phyloP scores from a whole-genome alignment of 306 rosid species.

The Myrica gale region DNA sequence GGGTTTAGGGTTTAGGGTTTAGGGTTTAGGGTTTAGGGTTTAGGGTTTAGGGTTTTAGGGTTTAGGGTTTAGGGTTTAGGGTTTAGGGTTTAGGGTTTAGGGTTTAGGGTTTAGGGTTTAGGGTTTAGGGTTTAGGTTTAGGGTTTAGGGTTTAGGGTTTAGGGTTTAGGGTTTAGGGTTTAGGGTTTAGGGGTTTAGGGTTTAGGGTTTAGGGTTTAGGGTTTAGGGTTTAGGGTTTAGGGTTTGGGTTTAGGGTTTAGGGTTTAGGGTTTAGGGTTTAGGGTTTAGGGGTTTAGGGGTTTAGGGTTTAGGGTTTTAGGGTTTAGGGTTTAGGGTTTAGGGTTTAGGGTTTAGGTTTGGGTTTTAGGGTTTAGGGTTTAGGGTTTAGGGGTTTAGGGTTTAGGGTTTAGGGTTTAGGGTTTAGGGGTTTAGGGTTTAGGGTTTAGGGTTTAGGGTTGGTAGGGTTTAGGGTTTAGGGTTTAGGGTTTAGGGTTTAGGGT shows the following conservation, averaged over 20 bases:
- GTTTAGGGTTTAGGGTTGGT: conserved; percentile 18
- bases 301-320: conserved; percentile 3
- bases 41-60: neutral
- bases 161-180: neutral
- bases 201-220: conserved; percentile 7
- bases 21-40: neutral
- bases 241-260: conserved; percentile 27
- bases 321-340: conserved; percentile 1
- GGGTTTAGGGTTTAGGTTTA: conserved; percentile 2
- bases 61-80: conserved; percentile 5
- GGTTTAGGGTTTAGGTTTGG: conserved; percentile 12
- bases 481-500: conserved; percentile 20
- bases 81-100: neutral
- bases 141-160: neutral
- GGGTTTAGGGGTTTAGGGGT: conserved; percentile 3
- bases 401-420: conserved; percentile 17
- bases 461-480: conserved; percentile 28
- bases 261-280: conserved; percentile 12
- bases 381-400: conserved; percentile 3
- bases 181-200: neutral
- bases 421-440: conserved; percentile 23
- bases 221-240: conserved; percentile 13
- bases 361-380: conserved; percentile 2
- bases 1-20: conserved; percentile 1
- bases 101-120: conserved; percentile 2